Percentiles rank a stretch among this genome's conserved stretches.
Conservation (phyloP, 495 filamentous ascomycete genomes). For the Aspergillus bridgeri region DNA sequence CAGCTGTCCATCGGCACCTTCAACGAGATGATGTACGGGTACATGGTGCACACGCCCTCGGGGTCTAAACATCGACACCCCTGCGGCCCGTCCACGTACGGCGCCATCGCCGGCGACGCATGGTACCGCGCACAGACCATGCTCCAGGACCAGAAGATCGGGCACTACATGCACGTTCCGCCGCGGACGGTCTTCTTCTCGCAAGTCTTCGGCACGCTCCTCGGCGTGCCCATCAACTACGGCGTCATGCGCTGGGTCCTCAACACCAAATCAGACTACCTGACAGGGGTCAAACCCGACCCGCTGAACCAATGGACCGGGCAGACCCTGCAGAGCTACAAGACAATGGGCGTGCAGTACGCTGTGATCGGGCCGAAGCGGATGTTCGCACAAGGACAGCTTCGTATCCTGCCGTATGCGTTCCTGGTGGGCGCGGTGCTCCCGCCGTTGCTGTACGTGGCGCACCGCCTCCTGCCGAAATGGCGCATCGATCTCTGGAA, state of each 20-base stretch:
- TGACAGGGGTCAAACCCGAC: slow-evolving; percentile 47
- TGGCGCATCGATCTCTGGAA: slow-evolving; percentile 55
- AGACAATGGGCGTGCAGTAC: slow-evolving; percentile 53
- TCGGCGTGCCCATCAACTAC: slow-evolving; percentile 43
- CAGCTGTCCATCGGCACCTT: slow-evolving; percentile 51
- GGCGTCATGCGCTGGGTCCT: slow-evolving; percentile 46
- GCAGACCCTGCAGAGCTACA: slow-evolving; percentile 40
- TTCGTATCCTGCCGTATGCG: slow-evolving; percentile 49
- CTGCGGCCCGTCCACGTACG: slow-evolving; percentile 50
- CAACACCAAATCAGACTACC: slow-evolving; percentile 49
- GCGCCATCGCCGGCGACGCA: slow-evolving; percentile 47
- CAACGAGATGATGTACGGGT: slow-evolving; percentile 55
- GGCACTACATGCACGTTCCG: slow-evolving; percentile 47
- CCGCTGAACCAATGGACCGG: slow-evolving; percentile 57
- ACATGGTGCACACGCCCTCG: slow-evolving; percentile 50
- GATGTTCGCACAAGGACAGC: slow-evolving; percentile 49
- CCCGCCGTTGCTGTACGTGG: slow-evolving; percentile 44
- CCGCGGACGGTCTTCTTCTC: slow-evolving; percentile 41
- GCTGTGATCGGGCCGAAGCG: slow-evolving; percentile 52
- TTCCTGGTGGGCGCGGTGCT: slow-evolving; percentile 53
- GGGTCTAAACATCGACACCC: slow-evolving; percentile 44
- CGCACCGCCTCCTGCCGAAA: slow-evolving; percentile 47
- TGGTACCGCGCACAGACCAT: slow-evolving; percentile 54
- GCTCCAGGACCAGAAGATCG: slow-evolving; percentile 48
- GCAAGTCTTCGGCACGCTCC: slow-evolving; percentile 41